Evolutionary conservation across 345 rosid genomes (phyloP).

Genomic region (Atalantia buxifolia): DNA sequence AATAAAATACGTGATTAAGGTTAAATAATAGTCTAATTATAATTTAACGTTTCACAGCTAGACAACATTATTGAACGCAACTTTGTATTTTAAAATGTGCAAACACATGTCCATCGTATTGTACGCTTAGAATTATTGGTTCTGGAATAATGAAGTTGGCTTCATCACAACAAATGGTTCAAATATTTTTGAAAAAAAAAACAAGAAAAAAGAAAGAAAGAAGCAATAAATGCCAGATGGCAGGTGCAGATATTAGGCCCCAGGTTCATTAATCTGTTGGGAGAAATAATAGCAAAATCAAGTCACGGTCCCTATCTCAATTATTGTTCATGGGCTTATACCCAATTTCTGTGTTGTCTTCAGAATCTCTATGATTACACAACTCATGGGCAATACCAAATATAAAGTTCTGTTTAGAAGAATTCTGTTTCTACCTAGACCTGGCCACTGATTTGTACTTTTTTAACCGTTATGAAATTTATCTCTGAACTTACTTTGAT

Average conservation of each 20-base stretch:
- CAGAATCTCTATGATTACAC: conserved; percentile 2
- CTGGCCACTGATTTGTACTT: background rate
- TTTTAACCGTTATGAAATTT: background rate
- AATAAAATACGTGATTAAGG: no score
- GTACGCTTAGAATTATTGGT: background rate
- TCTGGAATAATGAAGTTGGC: background rate
- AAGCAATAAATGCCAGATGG: background rate
- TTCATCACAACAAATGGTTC: background rate
- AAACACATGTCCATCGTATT: no score
- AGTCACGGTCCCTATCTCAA: conserved; percentile 22
- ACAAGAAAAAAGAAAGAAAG: background rate
- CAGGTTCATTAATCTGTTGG: conserved; percentile 15
- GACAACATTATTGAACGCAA: no score
- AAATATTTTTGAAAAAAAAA: no score
- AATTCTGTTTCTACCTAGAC: background rate
- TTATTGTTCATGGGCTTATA: conserved; percentile 12
- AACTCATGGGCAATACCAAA: background rate
- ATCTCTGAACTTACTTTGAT: background rate
- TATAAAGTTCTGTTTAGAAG: conserved; percentile 2
- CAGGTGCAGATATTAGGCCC: conserved; percentile 3
- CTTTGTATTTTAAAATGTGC: no score
- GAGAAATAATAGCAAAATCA: conserved; percentile 7
- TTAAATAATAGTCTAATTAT: no score
- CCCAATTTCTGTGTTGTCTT: conserved; percentile 10
- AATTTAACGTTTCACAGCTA: no score